Conservation (phyloP, 202 grass and related monocot species). For the Bolboschoenoplectus hybrid region DNA sequence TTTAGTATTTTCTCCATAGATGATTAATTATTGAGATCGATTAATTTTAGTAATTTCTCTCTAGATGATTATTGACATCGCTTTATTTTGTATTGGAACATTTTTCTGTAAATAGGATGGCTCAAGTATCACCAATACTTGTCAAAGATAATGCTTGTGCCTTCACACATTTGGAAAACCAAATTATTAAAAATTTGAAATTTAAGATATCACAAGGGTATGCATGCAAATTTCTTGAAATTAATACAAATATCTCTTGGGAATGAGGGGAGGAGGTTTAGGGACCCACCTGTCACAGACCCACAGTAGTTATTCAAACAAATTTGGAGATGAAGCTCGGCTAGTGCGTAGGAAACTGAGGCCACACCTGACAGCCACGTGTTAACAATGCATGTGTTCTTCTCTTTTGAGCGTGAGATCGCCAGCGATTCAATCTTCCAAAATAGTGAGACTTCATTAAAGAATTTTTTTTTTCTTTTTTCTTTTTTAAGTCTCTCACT, state of each 20-base stretch:
- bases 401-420: no score
- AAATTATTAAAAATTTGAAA: not conserved
- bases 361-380: slow-evolving; percentile 20
- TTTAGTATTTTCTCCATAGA: no score
- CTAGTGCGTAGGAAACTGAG: slow-evolving; percentile 18
- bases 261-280: not conserved
- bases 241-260: slow-evolving; percentile 14
- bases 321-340: slow-evolving; percentile 23
- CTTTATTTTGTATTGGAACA: not conserved
- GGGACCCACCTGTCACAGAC: slow-evolving; percentile 27
- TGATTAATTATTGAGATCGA: no score
- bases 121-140: not conserved
- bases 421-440: no score
- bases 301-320: slow-evolving; percentile 16
- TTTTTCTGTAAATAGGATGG: not conserved
- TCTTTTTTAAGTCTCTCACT: no score
- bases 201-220: not conserved
- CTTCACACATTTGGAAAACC: no score
- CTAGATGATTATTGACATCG: not conserved
- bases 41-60: not conserved
- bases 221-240: not conserved
- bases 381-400: slow-evolving; percentile 27
- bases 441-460: no score
- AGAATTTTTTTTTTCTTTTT: no score
- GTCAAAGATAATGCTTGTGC: no score